A percentile compares a stretch with the other conserved stretches of the same genome.
Conservation (phyloP, 2,329 filamentous ascomycete species). For the Cytospora paraplurivora region DNA sequence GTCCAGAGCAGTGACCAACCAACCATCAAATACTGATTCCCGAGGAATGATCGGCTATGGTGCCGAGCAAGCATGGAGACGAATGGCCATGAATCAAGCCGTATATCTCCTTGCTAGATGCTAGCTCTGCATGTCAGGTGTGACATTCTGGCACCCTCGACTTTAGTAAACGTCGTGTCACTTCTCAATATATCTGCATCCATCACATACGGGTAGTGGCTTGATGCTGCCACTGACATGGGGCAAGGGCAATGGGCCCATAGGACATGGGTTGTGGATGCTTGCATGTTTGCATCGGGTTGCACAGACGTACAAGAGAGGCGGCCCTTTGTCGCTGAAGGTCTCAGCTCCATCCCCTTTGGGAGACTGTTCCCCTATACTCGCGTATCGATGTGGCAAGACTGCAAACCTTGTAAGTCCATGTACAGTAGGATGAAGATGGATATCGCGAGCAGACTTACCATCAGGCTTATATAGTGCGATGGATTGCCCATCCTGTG, state of each 20-base stretch:
- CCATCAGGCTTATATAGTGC: neutral
- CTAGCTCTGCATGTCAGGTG: neutral
- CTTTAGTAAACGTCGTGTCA: neutral
- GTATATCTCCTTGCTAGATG: neutral
- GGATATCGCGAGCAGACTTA: neutral
- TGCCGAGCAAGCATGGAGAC: neutral
- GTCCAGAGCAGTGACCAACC: neutral
- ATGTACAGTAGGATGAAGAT: neutral
- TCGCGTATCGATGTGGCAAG: too few species aligned
- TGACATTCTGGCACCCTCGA: neutral
- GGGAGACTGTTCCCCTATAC: neutral
- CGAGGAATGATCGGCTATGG: neutral
- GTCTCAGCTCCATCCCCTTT: neutral
- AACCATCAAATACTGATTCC: neutral
- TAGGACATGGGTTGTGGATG: neutral
- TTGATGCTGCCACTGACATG: neutral
- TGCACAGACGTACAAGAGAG: neutral
- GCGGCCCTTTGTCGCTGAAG: neutral
- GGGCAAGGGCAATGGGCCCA: too few species aligned
- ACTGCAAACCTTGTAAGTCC: neutral
- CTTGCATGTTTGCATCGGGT: neutral
- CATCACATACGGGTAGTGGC: neutral
- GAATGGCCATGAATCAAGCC: neutral
- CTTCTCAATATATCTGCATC: slow-evolving; percentile 1
- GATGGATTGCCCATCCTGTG: neutral